Base-by-base conservation (phyloP, 2,329 filamentous ascomycete species). In the Cladophialophora psammophila region DNA sequence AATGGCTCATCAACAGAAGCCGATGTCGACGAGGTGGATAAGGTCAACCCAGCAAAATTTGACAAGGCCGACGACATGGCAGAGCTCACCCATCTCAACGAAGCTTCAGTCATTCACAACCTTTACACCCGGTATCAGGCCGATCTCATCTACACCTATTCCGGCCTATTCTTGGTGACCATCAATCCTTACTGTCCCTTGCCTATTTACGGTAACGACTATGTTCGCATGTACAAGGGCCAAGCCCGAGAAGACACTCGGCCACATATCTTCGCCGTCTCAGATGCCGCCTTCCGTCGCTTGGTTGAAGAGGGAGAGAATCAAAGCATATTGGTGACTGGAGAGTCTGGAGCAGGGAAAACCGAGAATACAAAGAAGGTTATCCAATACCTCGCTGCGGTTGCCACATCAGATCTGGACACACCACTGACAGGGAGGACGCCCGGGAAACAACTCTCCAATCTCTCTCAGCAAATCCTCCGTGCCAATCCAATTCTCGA, bases 1-100 rank as follows among this genome's bases (percentile, higher is more conserved):
- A 92, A 97, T 84, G 94, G 93, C 74, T 91, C 87, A 73, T 93
- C 97, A 88, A 90, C 93, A 72, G 91, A 96, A 76, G 90, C 95
- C 59, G 90, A 94, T 72, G 82, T 87, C 60, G 94, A 98, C 74
- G 91, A 89, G 74, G 93, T 97, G 72, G 96, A 99, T 84, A 98
- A 97, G 81, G 96, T 99, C 83, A 99, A 99, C 80, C 95, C 95
- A 55, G 94, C 94, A 75, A 99, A 99, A 78, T 99, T 99, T 81
- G 95, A 99, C 86, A 99, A 97, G 81, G 94, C 94, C 71, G 93
- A 96, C 81, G 96, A 99, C 79, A 99, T 99, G 95, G 95, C 96
- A 31, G 95, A 99, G 79, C 86, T 99, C 76, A 99, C 95, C 5
- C 95, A 99, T 79, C 84, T 99, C 71, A 99, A 99, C 80, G 95